A percentile compares a stretch with the other conserved stretches of the same genome.
Conservation (phyloP, 108 stramenopile genomes). For the Cyclotella baltica region DNA sequence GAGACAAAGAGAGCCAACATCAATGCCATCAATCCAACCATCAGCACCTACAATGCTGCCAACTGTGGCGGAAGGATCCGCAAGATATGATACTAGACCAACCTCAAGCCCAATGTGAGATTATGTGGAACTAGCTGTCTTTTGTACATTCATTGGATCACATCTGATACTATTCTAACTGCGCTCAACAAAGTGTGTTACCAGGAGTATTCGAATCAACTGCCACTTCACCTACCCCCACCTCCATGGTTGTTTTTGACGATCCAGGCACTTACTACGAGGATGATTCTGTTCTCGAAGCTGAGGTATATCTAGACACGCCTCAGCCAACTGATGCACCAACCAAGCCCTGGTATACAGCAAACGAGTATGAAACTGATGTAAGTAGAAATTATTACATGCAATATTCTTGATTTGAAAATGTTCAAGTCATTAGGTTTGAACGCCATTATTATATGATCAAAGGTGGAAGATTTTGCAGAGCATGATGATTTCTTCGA, state of each 20-base stretch:
- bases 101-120: no score
- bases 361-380: constrained; percentile 25
- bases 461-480: constrained; percentile 16
- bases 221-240: neutral
- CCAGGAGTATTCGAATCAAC: no score
- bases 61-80: neutral
- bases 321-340: neutral
- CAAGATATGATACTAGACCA: neutral
- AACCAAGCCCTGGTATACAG: neutral
- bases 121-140: no score
- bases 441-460: neutral
- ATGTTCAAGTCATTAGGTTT: neutral
- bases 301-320: neutral
- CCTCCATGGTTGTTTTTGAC: neutral
- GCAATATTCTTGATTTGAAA: neutral
- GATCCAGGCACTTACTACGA: neutral
- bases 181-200: no score
- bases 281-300: neutral
- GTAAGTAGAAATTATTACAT: neutral
- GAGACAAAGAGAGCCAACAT: constrained; percentile 12
- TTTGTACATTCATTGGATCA: no score
- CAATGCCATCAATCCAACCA: constrained; percentile 13
- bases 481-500: constrained; percentile 43
- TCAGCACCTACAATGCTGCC: neutral
- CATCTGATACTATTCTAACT: no score